Conservation (phyloP, 2,329 filamentous ascomycete genomes). For the Fusarium tjaetaba region DNA sequence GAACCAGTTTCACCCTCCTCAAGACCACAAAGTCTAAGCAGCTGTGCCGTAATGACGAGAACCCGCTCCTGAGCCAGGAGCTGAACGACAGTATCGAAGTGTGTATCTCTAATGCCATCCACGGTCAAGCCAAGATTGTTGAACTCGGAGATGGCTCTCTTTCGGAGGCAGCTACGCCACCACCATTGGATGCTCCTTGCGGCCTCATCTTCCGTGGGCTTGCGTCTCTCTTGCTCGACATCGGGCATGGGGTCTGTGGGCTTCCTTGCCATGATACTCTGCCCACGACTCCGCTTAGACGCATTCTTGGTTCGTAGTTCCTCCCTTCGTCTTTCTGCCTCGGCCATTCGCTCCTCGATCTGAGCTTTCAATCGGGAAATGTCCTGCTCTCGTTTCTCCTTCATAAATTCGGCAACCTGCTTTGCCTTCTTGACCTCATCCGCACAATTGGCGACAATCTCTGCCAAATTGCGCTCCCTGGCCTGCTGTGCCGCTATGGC, state of each 20-base stretch:
- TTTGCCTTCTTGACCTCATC: constrained; percentile 86
- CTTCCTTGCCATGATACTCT: constrained; percentile 63
- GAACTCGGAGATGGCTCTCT: constrained; percentile 72
- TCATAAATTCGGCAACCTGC: constrained; percentile 83
- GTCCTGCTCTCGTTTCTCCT: constrained; percentile 81
- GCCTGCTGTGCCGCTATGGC: constrained; percentile 81
- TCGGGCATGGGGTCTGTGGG: constrained; percentile 60
- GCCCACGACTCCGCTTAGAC: constrained; percentile 62
- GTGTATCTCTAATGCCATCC: constrained; percentile 73
- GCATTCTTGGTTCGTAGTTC: constrained; percentile 67
- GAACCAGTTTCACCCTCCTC: constrained; percentile 71
- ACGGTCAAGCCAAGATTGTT: constrained; percentile 73
- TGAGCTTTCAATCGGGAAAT: constrained; percentile 74
- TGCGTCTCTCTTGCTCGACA: constrained; percentile 56
- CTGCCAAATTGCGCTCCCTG: constrained; percentile 81
- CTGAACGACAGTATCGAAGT: constrained; percentile 78
- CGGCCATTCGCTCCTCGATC: constrained; percentile 82
- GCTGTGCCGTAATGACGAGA: constrained; percentile 70
- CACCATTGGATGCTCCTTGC: constrained; percentile 73
- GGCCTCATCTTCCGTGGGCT: constrained; percentile 69
- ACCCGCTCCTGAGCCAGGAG: constrained; percentile 74
- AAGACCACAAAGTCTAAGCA: constrained; percentile 76
- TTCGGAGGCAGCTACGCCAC: constrained; percentile 71
- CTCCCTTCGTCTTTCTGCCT: constrained; percentile 77
- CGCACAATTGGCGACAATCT: constrained; percentile 82